These are phyloP conservation scores for Suhomyces prunicola DNA, from an alignment of 805 yeast genomes.

Conservation along the genomic window DNA sequence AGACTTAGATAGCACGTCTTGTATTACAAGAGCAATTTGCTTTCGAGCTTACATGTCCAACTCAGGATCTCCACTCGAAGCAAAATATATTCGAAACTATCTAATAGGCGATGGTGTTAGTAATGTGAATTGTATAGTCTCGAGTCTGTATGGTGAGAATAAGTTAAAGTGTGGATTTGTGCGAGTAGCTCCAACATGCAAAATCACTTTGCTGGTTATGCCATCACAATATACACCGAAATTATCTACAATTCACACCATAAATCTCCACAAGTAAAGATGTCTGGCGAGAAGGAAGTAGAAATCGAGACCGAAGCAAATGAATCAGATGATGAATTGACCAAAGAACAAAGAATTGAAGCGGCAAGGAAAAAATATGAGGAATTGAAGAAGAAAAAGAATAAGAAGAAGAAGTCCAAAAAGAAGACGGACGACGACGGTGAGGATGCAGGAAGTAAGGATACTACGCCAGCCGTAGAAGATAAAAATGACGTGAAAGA, in stretches of 20 bases:
- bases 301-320: conserved; percentile 1
- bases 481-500: conserved; percentile 6
- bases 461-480: conserved; percentile 5
- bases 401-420: conserved; percentile 53
- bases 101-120: not conserved
- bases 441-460: conserved; percentile 8
- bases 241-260: not conserved
- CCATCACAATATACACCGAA: not conserved
- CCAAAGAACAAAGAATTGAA: conserved; percentile 61
- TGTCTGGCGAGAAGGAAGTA: not conserved
- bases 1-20: not conserved
- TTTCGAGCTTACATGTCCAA: not conserved
- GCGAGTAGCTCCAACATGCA: not conserved
- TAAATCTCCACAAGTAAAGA: not conserved
- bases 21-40: not conserved
- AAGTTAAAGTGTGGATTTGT: not conserved
- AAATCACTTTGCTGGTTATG: not conserved
- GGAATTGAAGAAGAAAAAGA: conserved; percentile 57
- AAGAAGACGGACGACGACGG: conserved; percentile 34
- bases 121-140: not conserved
- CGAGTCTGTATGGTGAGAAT: not conserved
- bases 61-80: not conserved
- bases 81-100: too few species aligned
- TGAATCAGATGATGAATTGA: conserved; percentile 21
- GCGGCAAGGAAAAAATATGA: conserved; percentile 74